Base-by-base conservation (phyloP, 2,329 filamentous ascomycete genomes). In the Colletotrichum sp. region DNA sequence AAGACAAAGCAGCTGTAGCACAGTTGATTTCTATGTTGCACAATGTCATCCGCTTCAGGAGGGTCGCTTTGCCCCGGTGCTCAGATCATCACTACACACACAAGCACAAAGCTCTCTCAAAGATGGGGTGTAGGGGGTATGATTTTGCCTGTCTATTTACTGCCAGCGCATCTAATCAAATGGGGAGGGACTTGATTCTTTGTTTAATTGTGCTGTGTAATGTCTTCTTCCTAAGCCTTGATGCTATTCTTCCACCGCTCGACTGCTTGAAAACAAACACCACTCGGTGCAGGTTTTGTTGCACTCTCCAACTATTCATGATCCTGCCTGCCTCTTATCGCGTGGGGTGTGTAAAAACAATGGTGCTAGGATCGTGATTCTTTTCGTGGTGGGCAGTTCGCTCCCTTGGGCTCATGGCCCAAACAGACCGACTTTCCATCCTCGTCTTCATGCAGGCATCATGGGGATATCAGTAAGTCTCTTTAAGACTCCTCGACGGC, bases 221-320 rank as follows among this genome's bases (percentile, higher is more conserved):
- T 76, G 74, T 76, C 70, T 75, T 76, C 71, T 68, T 70, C 71
- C 71, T 76, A 65, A 74, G 71, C 74, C 55, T 76, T 70, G 74
- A 75, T 76, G 74, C 71, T 76, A 74, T 76, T 57, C 74, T 66
- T 74, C 71, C 64, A 59, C 71, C 63, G 59, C 44, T 61, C 34
- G 59, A 74, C 22, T 73, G 60, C 65, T 34, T 48, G 72, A 74
- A 66, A 74, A 66, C 74, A 76, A 70, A 69, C 74, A 76, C 74
- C 74, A 73, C 74, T 76, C 39, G 71, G 71, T 76, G 74, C 71
- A 73, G 63, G 72, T 74, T 72, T 76, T 48, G 5, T 74, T 76
- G 71, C 74, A 76, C 74, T 76, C 74, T 60, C 28, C 74, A 74
- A 71, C 72, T 57, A 19, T 44, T 44, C 48, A 44, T 59, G 63